These are phyloP conservation scores for Allantophomopsis lycopodina DNA, from an alignment of 2,329 filamentous ascomycete species.

Conservation along the genomic window DNA sequence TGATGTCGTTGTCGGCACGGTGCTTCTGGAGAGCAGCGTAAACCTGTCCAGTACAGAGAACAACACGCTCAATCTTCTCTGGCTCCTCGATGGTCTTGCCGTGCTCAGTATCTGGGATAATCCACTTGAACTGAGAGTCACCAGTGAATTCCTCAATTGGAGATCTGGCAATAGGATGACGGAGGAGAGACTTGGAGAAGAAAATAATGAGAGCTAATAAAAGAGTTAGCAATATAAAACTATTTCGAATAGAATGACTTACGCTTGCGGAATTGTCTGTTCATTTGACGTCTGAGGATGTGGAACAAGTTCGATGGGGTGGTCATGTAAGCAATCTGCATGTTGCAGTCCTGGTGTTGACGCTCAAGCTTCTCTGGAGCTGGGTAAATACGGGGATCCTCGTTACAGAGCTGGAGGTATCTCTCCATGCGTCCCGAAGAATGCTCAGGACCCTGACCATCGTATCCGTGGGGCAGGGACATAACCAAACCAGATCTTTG, in stretches of 20 bases:
- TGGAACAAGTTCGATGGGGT: slow-evolving; percentile 94
- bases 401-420: slow-evolving; percentile 93
- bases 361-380: slow-evolving; percentile 78
- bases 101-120: slow-evolving; percentile 85
- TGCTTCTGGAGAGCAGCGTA: slow-evolving; percentile 85
- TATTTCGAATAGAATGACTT: slow-evolving; percentile 26
- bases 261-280: slow-evolving; percentile 99
- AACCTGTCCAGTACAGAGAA: slow-evolving; percentile 91
- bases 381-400: slow-evolving; percentile 91
- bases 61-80: slow-evolving; percentile 84
- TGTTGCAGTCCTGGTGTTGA: slow-evolving; percentile 99
- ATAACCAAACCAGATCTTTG: slow-evolving; percentile 94
- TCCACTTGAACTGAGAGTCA: slow-evolving; percentile 91
- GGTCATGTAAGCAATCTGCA: slow-evolving; percentile 98
- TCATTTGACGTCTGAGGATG: slow-evolving; percentile 90
- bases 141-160: slow-evolving; percentile 81
- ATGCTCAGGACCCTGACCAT: slow-evolving; percentile 96
- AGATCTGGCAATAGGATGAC: slow-evolving; percentile 85
- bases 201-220: slow-evolving; percentile 75
- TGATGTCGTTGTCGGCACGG: slow-evolving; percentile 73
- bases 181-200: slow-evolving; percentile 95
- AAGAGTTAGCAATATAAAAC: slow-evolving; percentile 7
- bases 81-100: slow-evolving; percentile 60
- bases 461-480: slow-evolving; percentile 94
- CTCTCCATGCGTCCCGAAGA: slow-evolving; percentile 95